Percentiles rank a stretch among this genome's conserved stretches.
These are phyloP conservation scores for Lachancea kluyveri DNA, from an alignment of 805 yeast genomes.

Conservation along the genomic window DNA sequence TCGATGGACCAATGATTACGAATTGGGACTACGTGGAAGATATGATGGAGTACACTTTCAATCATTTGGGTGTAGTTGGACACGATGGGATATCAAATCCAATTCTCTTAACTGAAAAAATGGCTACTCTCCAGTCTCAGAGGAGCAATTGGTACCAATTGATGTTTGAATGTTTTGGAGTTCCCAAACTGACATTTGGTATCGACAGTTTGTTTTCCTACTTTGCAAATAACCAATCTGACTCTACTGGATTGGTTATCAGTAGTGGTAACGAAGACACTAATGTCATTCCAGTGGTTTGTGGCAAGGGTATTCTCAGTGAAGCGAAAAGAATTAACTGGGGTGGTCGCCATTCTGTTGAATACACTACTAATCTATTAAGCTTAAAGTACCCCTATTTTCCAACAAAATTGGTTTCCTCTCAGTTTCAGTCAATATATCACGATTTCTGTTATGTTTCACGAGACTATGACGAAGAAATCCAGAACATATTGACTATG, in stretches of 20 bases:
- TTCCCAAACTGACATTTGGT: constrained; percentile 72
- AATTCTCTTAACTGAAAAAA: constrained; percentile 68
- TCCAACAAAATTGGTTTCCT: constrained; percentile 62
- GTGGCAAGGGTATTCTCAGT: constrained; percentile 58
- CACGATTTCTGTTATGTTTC: constrained; percentile 78
- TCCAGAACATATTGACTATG: constrained; percentile 49
- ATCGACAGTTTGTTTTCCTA: constrained; percentile 78
- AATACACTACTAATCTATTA: constrained; percentile 55
- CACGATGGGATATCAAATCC: constrained; percentile 65
- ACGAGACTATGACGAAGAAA: constrained; percentile 56
- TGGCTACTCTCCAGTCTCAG: constrained; percentile 66
- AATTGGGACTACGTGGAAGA: constrained; percentile 91
- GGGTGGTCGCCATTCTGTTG: constrained; percentile 78
- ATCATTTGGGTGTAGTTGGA: constrained; percentile 63
- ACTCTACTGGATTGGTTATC: constrained; percentile 62
- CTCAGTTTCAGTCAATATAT: constrained; percentile 62
- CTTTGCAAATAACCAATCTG: constrained; percentile 42
- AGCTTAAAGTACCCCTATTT: constrained; percentile 86
- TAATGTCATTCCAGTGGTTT: constrained; percentile 71
- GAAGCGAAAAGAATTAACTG: constrained; percentile 80
- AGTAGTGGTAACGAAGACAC: constrained; percentile 81
- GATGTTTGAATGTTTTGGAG: constrained; percentile 75
- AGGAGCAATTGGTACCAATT: constrained; percentile 73
- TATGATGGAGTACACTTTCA: constrained; percentile 76
- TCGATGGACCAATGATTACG: constrained; percentile 78